phyloP scores from a whole-genome alignment of 768 basidiomycete species.

The Leccinum broughii region DNA sequence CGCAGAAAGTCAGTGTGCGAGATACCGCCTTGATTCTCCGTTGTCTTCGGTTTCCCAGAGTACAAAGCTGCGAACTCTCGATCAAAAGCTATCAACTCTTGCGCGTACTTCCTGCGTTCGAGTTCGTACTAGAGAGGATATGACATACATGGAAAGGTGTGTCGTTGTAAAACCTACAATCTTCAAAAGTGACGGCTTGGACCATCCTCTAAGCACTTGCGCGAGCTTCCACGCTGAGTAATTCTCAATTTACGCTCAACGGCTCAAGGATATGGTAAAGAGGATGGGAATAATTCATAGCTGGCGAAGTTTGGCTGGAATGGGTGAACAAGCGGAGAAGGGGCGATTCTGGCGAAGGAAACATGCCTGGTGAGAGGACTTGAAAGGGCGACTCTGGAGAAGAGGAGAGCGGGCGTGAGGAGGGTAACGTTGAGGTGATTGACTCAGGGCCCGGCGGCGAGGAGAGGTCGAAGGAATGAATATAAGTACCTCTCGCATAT shows the following conservation, averaged over 20 bases:
- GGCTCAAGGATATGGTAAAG: constrained; percentile 33
- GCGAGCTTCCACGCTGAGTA: constrained; percentile 47
- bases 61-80: constrained; percentile 64
- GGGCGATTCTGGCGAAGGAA: too few species aligned
- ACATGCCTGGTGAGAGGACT: too few species aligned
- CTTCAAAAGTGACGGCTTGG: constrained; percentile 37
- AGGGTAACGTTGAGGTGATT: too few species aligned
- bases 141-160: background rate
- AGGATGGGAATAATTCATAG: constrained; percentile 73
- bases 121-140: constrained; percentile 56
- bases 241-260: constrained; percentile 49
- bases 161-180: constrained; percentile 33
- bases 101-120: constrained; percentile 67
- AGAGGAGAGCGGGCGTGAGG: too few species aligned
- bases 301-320: too few species aligned
- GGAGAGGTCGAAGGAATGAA: too few species aligned
- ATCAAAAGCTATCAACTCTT: constrained; percentile 74
- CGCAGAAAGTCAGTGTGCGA: constrained; percentile 38
- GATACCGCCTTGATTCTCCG: constrained; percentile 36
- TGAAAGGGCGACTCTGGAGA: too few species aligned
- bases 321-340: too few species aligned
- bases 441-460: too few species aligned
- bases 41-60: constrained; percentile 62
- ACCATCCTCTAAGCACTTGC: constrained; percentile 46
- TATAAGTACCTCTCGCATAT: too few species aligned